phyloP scores from a whole-genome alignment of 2,329 filamentous ascomycete species.

The Cercospora brassicicola region DNA sequence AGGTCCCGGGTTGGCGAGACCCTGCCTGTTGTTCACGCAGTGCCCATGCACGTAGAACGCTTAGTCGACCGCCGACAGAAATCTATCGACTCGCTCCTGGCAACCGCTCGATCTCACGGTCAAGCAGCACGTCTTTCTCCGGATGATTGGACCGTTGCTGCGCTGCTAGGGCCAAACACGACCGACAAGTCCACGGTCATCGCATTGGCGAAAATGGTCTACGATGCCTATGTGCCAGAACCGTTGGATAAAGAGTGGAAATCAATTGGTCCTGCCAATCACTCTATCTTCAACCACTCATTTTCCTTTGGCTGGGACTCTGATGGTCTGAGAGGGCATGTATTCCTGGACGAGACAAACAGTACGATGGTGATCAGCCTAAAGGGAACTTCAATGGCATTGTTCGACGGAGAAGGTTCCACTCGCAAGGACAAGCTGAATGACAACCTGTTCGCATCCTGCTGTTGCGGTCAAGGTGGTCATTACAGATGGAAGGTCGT shows the following conservation, averaged over 20 bases:
- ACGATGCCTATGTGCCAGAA: constrained; percentile 80
- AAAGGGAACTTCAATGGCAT: constrained; percentile 68
- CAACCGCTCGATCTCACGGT: constrained; percentile 67
- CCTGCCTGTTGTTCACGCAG: constrained; percentile 43
- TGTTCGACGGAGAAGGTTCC: constrained; percentile 92
- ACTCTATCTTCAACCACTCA: constrained; percentile 70
- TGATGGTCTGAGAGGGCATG: constrained; percentile 85
- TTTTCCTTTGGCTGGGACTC: constrained; percentile 88
- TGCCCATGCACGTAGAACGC: constrained; percentile 68
- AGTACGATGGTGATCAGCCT: constrained; percentile 85
- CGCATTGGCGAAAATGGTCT: constrained; percentile 81
- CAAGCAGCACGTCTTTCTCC: constrained; percentile 66
- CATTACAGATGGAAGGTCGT: constrained; percentile 88
- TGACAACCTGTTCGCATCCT: constrained; percentile 96
- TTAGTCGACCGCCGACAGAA: constrained; percentile 74
- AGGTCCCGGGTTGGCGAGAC: constrained; percentile 45
- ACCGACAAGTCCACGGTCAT: constrained; percentile 83
- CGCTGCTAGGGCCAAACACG: constrained; percentile 74
- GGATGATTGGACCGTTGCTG: constrained; percentile 79
- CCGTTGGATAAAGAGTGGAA: constrained; percentile 76
- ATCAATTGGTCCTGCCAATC: constrained; percentile 63
- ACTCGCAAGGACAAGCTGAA: constrained; percentile 97
- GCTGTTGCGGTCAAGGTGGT: constrained; percentile 92
- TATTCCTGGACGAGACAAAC: constrained; percentile 85
- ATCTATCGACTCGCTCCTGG: constrained; percentile 75